phyloP scores from a whole-genome alignment of 495 filamentous ascomycete species.

The Talaromyces thailandensis region DNA sequence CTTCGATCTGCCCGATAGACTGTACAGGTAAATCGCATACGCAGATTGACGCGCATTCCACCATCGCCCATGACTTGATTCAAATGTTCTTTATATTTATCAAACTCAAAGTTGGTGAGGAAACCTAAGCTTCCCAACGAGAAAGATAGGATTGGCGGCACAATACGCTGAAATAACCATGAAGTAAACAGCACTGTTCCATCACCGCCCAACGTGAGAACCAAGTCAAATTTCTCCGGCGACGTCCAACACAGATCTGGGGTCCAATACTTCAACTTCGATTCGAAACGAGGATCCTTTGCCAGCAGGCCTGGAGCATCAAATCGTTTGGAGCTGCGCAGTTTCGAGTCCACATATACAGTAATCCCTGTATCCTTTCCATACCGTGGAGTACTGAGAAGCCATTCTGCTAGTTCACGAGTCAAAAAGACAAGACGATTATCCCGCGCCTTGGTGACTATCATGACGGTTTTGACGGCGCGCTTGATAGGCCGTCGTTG shows the following conservation, averaged over 20 bases:
- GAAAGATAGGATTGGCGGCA: slow-evolving; percentile 85
- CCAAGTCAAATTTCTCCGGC: slow-evolving; percentile 87
- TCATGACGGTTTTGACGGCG: slow-evolving; percentile 86
- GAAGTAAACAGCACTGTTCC: slow-evolving; percentile 88
- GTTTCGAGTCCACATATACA: slow-evolving; percentile 90
- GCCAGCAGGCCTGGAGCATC: slow-evolving; percentile 63
- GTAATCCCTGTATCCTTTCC: slow-evolving; percentile 72
- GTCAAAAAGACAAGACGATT: slow-evolving; percentile 81
- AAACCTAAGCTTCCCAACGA: slow-evolving; percentile 85
- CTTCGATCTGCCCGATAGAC: slow-evolving; percentile 58
- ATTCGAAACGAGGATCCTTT: slow-evolving; percentile 58
- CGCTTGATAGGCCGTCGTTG: slow-evolving; percentile 81
- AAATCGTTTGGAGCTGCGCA: slow-evolving; percentile 80
- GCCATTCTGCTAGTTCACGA: slow-evolving; percentile 75
- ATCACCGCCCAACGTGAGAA: slow-evolving; percentile 85
- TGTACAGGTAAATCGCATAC: slow-evolving; percentile 96
- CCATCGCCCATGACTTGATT: slow-evolving; percentile 80
- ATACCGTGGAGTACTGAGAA: slow-evolving; percentile 76
- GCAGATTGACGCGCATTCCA: slow-evolving; percentile 90
- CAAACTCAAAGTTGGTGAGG: slow-evolving; percentile 86
- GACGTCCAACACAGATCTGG: slow-evolving; percentile 85
- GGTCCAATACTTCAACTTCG: slow-evolving; percentile 88
- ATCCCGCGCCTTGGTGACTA: slow-evolving; percentile 92
- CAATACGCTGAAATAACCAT: slow-evolving; percentile 89
- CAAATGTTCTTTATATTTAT: slow-evolving; percentile 69